Evolutionary conservation across 2,329 filamentous ascomycete genomes (phyloP).

Genomic region (Phialophora chinensis): DNA sequence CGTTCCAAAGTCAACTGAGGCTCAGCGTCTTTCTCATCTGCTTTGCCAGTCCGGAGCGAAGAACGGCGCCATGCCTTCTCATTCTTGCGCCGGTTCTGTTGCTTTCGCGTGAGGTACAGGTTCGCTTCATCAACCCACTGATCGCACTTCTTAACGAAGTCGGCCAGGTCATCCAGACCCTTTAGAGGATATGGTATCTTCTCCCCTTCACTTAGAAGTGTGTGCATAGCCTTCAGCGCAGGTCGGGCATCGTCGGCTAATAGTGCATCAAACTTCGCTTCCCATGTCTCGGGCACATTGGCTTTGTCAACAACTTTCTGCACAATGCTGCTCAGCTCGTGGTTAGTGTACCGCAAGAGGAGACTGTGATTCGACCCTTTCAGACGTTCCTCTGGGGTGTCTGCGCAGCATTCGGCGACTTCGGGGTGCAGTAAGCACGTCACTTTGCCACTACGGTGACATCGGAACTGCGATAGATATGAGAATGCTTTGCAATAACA

Average conservation of each 20-base stretch:
- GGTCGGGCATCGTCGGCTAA: conserved; percentile 84
- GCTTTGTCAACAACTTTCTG: conserved; percentile 86
- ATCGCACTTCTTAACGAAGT: conserved; percentile 94
- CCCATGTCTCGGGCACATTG: conserved; percentile 83
- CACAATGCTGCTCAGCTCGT: conserved; percentile 69
- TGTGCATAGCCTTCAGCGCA: conserved; percentile 82
- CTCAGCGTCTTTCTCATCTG: conserved; percentile 83
- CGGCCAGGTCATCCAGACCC: conserved; percentile 78
- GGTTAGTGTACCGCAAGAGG: conserved; percentile 76
- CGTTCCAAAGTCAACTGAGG: conserved; percentile 81
- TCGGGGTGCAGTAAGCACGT: conserved; percentile 85
- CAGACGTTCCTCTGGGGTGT: conserved; percentile 69
- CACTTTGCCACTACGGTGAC: conserved; percentile 78
- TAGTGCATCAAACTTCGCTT: conserved; percentile 83
- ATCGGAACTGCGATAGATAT: conserved; percentile 89
- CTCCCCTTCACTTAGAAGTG: conserved; percentile 88
- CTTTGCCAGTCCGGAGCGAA: conserved; percentile 74
- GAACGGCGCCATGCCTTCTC: conserved; percentile 83
- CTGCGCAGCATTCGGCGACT: conserved; percentile 77
- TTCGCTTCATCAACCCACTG: conserved; percentile 98
- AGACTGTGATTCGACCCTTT: conserved; percentile 73
- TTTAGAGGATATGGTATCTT: conserved; percentile 90
- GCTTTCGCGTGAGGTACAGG: conserved; percentile 94
- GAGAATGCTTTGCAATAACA: conserved; percentile 89
- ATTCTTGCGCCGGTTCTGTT: conserved; percentile 94